Percentiles rank a stretch among this genome's conserved stretches.
Conservation (phyloP, 768 basidiomycete genomes). For the Amyloporia xantha region DNA sequence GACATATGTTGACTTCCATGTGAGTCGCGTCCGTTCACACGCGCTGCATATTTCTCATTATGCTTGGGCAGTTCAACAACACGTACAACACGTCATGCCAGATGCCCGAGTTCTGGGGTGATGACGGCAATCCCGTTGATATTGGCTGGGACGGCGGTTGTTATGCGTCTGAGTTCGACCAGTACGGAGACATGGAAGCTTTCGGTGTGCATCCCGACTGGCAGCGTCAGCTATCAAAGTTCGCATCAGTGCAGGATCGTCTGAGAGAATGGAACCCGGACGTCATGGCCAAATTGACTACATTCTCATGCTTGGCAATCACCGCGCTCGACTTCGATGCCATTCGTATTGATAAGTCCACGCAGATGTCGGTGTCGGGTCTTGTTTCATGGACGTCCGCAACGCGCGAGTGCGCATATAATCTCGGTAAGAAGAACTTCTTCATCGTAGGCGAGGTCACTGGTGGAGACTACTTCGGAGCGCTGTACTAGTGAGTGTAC, state of each 20-base stretch:
- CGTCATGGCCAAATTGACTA: conserved; percentile 71
- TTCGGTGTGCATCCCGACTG: conserved; percentile 94
- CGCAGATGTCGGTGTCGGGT: conserved; percentile 82
- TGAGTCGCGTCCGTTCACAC: conserved; percentile 22
- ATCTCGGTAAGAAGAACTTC: conserved; percentile 78
- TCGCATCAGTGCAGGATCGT: conserved; percentile 95
- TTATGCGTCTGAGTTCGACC: conserved; percentile 81
- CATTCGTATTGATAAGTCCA: conserved; percentile 94
- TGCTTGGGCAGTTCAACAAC: conserved; percentile 50
- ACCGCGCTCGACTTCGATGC: conserved; percentile 86
- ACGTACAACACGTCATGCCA: conserved; percentile 65
- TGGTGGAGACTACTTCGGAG: conserved; percentile 86
- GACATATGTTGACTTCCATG: conserved; percentile 77
- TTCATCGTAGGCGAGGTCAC: conserved; percentile 92
- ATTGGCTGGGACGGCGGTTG: conserved; percentile 63
- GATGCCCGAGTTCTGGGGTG: conserved; percentile 75
- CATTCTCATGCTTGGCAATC: conserved; percentile 83
- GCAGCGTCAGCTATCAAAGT: conserved; percentile 92
- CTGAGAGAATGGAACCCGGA: conserved; percentile 84
- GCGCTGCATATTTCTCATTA: neutral
- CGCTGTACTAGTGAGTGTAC: conserved; percentile 68
- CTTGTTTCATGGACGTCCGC: conserved; percentile 68
- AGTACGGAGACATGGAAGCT: conserved; percentile 95
- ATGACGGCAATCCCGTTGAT: conserved; percentile 59
- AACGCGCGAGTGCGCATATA: conserved; percentile 68